These are phyloP conservation scores for Backusella luteola DNA, from an alignment of 192 early-diverging fungal genomes.

Conservation along the genomic window DNA sequence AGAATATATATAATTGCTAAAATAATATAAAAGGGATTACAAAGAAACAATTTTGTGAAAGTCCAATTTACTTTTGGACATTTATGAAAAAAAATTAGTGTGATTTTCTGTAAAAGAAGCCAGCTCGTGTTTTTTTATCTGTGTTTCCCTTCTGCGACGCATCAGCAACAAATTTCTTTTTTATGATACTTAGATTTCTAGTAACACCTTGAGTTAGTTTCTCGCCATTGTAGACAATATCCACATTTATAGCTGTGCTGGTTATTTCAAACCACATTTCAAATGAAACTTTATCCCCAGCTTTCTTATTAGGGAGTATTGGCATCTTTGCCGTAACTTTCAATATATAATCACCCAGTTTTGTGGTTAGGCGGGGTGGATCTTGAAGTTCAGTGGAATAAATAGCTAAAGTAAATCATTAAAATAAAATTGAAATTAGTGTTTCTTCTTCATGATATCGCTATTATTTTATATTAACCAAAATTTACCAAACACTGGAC, in stretches of 20 bases:
- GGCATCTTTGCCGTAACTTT: background rate
- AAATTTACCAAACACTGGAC: background rate
- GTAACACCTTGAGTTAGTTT: background rate
- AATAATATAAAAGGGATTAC: too few relatives aligned
- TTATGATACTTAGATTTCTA: background rate
- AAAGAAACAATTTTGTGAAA: too few relatives aligned
- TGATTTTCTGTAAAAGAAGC: too few relatives aligned
- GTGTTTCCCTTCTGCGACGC: background rate
- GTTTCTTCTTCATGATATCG: too few relatives aligned
- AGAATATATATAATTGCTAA: too few relatives aligned
- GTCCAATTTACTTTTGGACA: too few relatives aligned
- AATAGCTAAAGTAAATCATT: background rate
- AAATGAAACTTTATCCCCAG: background rate
- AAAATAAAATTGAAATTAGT: background rate
- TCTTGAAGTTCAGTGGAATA: background rate
- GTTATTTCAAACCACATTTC: background rate
- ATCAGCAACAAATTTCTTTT: background rate
- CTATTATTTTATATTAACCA: background rate
- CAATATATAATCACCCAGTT: background rate
- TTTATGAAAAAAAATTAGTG: too few relatives aligned
- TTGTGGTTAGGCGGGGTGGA: background rate
- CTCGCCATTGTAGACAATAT: background rate
- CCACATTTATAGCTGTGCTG: background rate
- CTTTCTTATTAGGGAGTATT: accelerated
- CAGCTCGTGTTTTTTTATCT: too few relatives aligned